Evolutionary conservation across 345 rosid genomes (phyloP), one percentile per base, ranked within the genome.

Genomic region (Gossypium mustelinum): DNA sequence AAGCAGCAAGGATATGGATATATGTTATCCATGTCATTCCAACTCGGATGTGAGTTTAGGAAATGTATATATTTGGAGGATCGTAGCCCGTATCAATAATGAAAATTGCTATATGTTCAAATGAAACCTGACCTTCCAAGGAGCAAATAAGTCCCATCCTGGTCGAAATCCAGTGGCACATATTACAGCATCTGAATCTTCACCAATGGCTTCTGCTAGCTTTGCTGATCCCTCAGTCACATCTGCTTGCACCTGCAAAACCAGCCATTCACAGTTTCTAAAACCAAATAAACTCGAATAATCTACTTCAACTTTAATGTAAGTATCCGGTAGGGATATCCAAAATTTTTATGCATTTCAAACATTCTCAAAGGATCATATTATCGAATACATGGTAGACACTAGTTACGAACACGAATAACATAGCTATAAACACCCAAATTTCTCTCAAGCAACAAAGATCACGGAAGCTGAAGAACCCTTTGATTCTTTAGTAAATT

Each of bases 131-230:
- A 87, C 92, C 86, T 90, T 92, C 98, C 97, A 94, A 51, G 97
- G 97, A 73, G 97, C 83, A 61, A 92, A 85, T 72, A 90, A 75
- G 85, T 92, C 91, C 86, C 87, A 90, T 0, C 97, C 91, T 0
- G 90, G 93, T 69, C 88, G 81, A 83, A 94, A 94, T 16, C 98
- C 97, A 0, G 97, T 84, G 56, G 98, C 97, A 43, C 98, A 94
- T 62, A 94, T 76, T 59, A 90, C 97, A 76, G 94, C 97, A 27
- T 89, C 89, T 8, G 94, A 88, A 81, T 90, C 98, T 63, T 84
- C 87, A 6, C 97, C 97, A 52, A 90, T 90, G 67, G 84, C 97
- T 76, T 92, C 90, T 13, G 92, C 91, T 76, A 92, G 77, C 88
- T 90, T 94, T 52, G 75, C 89, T 34, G 92, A 75, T n/a, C 98